Evolutionary conservation across 257 asterid genomes (phyloP), one percentile per base, ranked within the genome.

Genomic region (Primulina tabacum): DNA sequence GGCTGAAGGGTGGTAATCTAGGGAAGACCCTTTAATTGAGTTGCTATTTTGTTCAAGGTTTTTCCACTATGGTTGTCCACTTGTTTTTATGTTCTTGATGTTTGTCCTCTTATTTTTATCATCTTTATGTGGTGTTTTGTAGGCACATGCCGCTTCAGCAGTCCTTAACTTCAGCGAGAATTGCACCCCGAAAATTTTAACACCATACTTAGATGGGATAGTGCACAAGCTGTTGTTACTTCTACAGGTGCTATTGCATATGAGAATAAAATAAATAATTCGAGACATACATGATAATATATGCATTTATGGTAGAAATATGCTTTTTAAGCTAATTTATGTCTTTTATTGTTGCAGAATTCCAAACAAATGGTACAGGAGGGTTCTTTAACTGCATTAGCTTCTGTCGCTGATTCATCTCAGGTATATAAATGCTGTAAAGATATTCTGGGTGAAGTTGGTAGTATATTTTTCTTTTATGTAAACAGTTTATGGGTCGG

Each of bases 81-180:
- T 33, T 33, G 35, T 33, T 33, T 33, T 28, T 28, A 29, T 77
- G 30, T 65, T 34, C 47, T 65, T 67, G 11, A 30, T 17, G 21
- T 6, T n/a, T 56, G 38, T 24, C 20, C n/a, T 16, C 0, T 16
- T 8, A 37, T 53, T 65, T 56, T 38, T 82, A 60, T 32, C 67
- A 40, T 58, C n/a, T 63, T 35, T 53, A n/a, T 32, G 64, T 69
- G 40, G 30, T 58, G 64, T 71, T 79, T 65, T 78, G 79, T 85
- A 92, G 98, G 98, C 98, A 29, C 98, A 92, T 82, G 94, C 98
- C 16, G 98, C 98, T 43, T 92, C 98, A 63, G 98, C 95, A 21
- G 96, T 92, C 66, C 94, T 92, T 10, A 92, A 92, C 84, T 92
- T 92, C 65, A 92, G 98, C 63, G 98, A 92, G 76, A 89, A 89